These are phyloP conservation scores for Osmanthus fragrans DNA, from an alignment of 257 asterid species.

Conservation along the genomic window DNA sequence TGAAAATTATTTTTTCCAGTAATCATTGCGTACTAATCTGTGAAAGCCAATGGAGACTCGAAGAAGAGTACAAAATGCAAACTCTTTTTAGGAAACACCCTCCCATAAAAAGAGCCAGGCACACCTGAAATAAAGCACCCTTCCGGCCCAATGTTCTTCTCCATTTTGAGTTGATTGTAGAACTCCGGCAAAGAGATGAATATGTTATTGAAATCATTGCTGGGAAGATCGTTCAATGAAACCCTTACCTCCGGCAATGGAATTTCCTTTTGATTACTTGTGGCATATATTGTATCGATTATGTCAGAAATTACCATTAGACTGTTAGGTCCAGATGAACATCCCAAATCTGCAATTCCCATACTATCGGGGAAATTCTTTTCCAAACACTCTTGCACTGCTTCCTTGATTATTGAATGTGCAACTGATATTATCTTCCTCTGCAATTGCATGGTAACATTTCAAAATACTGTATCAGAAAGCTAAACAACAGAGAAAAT, in stretches of 20 bases:
- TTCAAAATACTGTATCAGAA: neutral
- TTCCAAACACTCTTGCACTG: constrained; percentile 29
- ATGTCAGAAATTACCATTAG: constrained; percentile 26
- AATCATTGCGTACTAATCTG: constrained; percentile 35
- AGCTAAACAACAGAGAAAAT: too few relatives aligned
- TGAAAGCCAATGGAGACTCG: constrained; percentile 79
- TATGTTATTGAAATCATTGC: too few relatives aligned
- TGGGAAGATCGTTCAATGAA: too few relatives aligned
- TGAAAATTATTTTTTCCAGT: too few relatives aligned
- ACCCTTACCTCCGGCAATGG: too few relatives aligned
- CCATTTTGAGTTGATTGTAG: too few relatives aligned
- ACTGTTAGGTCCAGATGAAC: constrained; percentile 70
- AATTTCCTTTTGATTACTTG: too few relatives aligned
- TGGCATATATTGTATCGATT: too few relatives aligned
- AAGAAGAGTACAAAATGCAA: constrained; percentile 66
- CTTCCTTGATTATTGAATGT: constrained; percentile 36
- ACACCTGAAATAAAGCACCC: constrained; percentile 23
- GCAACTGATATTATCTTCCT: constrained; percentile 48
- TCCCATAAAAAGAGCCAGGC: constrained; percentile 64
- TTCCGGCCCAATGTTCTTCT: too few relatives aligned
- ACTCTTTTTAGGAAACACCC: constrained; percentile 50
- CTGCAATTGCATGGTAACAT: constrained; percentile 17
- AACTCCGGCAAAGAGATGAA: too few relatives aligned
- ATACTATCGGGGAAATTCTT: constrained; percentile 34
- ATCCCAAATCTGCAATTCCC: constrained; percentile 73